Evolutionary conservation across 345 rosid genomes (phyloP).

Genomic region (Salix suchowensis): DNA sequence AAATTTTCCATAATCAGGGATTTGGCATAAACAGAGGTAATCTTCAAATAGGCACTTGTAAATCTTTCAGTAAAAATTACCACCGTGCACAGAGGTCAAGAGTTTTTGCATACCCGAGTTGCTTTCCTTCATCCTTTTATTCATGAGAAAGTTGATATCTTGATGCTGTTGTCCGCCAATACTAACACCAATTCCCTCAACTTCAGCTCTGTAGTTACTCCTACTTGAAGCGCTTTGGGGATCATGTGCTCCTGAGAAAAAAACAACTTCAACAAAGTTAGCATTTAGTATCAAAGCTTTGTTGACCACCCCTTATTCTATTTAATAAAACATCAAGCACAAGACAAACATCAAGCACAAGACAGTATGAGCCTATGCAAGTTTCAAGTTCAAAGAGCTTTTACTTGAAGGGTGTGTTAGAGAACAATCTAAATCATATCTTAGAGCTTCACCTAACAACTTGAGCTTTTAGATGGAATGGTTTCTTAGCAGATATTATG

Average conservation of each 20-base stretch:
- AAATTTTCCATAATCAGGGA: too few species aligned
- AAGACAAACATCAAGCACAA: too few species aligned
- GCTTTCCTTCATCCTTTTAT: slow-evolving; percentile 39
- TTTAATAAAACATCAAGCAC: too few species aligned
- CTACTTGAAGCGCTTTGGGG: slow-evolving; percentile 11
- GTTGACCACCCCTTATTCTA: too few species aligned
- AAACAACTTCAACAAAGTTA: background rate
- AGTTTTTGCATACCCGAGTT: slow-evolving; percentile 31
- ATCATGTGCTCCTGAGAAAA: slow-evolving; percentile 30
- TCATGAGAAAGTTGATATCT: slow-evolving; percentile 19
- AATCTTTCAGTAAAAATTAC: background rate
- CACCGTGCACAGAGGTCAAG: background rate
- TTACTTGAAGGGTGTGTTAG: too few species aligned
- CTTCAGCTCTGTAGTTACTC: slow-evolving; percentile 7
- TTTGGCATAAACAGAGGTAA: background rate
- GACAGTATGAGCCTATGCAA: too few species aligned
- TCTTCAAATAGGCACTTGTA: background rate
- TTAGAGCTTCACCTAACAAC: too few species aligned
- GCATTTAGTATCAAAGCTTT: too few species aligned
- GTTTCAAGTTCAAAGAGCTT: too few species aligned
- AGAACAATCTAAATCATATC: too few species aligned
- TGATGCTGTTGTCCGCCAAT: background rate
- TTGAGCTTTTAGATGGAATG: too few species aligned
- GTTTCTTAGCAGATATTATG: too few species aligned
- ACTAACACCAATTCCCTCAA: slow-evolving; percentile 6